phyloP scores from a whole-genome alignment of 179 eudicot species.

The Corrigiola litoralis region DNA sequence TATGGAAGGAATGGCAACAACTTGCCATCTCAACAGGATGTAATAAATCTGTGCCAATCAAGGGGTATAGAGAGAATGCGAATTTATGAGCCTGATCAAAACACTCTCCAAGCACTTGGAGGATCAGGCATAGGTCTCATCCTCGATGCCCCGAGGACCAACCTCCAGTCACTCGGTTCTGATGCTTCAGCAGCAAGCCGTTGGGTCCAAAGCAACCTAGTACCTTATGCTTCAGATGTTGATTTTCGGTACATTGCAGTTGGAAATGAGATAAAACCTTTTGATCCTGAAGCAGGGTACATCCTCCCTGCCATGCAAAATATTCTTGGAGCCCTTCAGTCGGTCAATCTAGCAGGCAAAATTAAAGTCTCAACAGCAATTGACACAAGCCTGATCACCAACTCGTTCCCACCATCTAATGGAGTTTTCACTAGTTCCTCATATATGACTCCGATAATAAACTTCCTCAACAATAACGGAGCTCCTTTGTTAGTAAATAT shows the following conservation, averaged over 20 bases:
- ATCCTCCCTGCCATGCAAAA: constrained; percentile 39
- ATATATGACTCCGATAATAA: constrained; percentile 23
- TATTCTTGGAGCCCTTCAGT: constrained; percentile 27
- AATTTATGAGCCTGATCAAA: constrained; percentile 33
- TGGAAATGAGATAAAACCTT: constrained; percentile 41
- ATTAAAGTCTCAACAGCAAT: constrained; percentile 38
- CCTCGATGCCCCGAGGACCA: constrained; percentile 34
- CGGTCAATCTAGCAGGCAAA: constrained; percentile 24
- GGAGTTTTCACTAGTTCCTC: constrained; percentile 8
- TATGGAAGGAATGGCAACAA: constrained; percentile 41
- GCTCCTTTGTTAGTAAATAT: constrained; percentile 33
- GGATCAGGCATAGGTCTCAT: constrained; percentile 36
- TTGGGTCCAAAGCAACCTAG: constrained; percentile 43
- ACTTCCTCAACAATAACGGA: constrained; percentile 4
- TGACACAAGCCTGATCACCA: not conserved
- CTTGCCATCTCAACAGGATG: constrained; percentile 34
- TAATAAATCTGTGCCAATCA: constrained; percentile 25
- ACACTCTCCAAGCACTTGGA: constrained; percentile 34
- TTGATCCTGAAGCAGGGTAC: constrained; percentile 13
- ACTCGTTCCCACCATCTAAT: constrained; percentile 20
- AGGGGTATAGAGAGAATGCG: constrained; percentile 33
- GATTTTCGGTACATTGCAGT: constrained; percentile 36
- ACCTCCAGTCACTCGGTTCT: constrained; percentile 28
- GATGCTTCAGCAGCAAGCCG: constrained; percentile 23
- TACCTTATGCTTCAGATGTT: constrained; percentile 26